Conservation (phyloP, 2,329 filamentous ascomycete genomes). For the Fusarium armeniacum region DNA sequence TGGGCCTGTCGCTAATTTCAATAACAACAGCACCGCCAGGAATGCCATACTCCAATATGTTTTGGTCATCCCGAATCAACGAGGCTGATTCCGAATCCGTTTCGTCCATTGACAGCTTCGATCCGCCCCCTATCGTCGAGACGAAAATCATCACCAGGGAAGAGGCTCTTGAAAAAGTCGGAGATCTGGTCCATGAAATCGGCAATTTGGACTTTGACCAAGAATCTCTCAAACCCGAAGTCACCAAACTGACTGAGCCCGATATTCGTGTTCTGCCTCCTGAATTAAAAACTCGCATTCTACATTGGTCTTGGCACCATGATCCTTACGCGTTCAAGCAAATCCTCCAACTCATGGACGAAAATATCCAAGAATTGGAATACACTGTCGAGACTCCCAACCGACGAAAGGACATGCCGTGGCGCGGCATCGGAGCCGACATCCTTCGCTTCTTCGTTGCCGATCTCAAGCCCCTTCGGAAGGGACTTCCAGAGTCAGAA, state of each 20-base stretch:
- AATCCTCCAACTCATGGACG: neutral
- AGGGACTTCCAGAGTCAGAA: neutral
- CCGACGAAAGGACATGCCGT: neutral
- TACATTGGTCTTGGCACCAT: neutral
- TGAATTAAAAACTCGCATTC: neutral
- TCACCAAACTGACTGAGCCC: neutral
- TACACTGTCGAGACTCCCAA: neutral
- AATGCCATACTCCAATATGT: neutral
- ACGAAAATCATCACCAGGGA: neutral
- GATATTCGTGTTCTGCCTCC: neutral
- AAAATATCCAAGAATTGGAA: neutral
- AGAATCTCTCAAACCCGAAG: neutral
- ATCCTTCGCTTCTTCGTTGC: neutral
- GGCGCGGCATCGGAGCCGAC: neutral
- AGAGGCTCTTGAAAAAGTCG: neutral
- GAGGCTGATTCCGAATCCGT: neutral
- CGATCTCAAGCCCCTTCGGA: conserved; percentile 1
- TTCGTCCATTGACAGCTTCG: neutral
- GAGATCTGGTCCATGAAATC: neutral
- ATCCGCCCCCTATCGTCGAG: neutral
- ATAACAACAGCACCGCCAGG: neutral
- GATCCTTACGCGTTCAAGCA: neutral
- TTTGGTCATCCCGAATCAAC: rapidly evolving
- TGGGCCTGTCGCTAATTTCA: neutral
- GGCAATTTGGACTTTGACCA: neutral